Evolutionary conservation across 2,329 filamentous ascomycete genomes (phyloP), one percentile per base, ranked within the genome.

Genomic region (Endocalyx cinctus): DNA sequence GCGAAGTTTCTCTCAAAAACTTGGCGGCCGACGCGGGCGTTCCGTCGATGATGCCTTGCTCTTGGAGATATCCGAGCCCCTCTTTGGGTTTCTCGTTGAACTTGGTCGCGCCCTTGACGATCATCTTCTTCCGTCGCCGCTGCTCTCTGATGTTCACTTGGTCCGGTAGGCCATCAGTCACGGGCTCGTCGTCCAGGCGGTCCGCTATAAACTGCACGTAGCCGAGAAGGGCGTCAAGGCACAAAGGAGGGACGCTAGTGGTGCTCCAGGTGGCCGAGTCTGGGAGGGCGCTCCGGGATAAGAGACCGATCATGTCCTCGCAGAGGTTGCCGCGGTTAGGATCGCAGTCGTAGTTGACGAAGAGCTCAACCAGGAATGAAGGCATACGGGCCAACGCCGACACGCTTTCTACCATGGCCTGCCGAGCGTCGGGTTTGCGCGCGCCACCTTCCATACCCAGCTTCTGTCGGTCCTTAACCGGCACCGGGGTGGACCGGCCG

Each of bases 261-360:
- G 92, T 98, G 58, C 94, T 98, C 92, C 92, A 98, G 5, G 89
- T 96, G 5, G 90, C 92, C 7, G 92, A 95, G 58, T 98, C 92
- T 1, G 92, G 94, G 45, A 98, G 84, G 3, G 92, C 92, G 57
- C 96, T 98, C 38, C 92, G 78, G 14, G 92, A 90, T 12, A 98
- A 68, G 20, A 98, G 72, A 1, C 92, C 90, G 39, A 98, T 79
- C 75, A 97, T 84, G 54, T 98, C 94, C 64, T 95, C 86, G 52
- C 92, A 98, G 5, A 98, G 66, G 63, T 98, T 92, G 32, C 82
- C 82, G 31, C 89, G 78, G 54, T 98, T 87, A 33, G 87, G 81
- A 53, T 97, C 89, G 53, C 90, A 98, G 59, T 98, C 92, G 55
- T 97, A 98, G 60, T 98, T 98, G 61, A 97, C 80, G 56, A 96